phyloP scores from a whole-genome alignment of 331 rosid species.

The Rosa hybrid region DNA sequence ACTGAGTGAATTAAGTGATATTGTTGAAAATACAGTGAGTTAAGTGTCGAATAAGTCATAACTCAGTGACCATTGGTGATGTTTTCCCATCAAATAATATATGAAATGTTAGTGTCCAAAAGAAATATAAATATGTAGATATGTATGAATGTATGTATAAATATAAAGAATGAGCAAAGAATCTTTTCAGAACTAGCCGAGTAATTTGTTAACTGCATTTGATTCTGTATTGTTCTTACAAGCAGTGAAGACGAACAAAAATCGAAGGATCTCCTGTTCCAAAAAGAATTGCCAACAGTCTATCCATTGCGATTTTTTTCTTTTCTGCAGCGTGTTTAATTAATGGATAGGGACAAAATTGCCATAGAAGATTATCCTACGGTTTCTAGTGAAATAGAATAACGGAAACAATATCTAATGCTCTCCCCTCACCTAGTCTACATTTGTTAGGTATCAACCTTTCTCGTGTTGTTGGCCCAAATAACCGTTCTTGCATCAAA shows the following conservation, averaged over 20 bases:
- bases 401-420: constrained; percentile 54
- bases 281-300: neutral
- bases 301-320: neutral
- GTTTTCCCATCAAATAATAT: neutral
- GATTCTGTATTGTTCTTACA: neutral
- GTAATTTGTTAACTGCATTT: constrained; percentile 3
- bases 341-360: constrained; percentile 1
- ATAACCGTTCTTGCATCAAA: constrained; percentile 3
- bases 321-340: neutral
- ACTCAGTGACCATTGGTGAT: no score
- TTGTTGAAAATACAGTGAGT: no score
- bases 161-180: neutral
- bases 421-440: constrained; percentile 30
- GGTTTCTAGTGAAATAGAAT: constrained; percentile 37
- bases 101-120: neutral
- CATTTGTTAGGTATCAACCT: constrained; percentile 17
- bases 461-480: constrained; percentile 16
- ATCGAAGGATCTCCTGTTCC: neutral
- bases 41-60: no score
- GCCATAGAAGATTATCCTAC: neutral
- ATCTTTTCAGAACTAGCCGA: neutral
- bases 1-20: no score
- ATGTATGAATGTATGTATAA: neutral
- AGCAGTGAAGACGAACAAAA: neutral
- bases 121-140: neutral